These are phyloP conservation scores for Cryptosporidium bovis DNA, from an alignment of 169 alveolate genomes.

Conservation along the genomic window DNA sequence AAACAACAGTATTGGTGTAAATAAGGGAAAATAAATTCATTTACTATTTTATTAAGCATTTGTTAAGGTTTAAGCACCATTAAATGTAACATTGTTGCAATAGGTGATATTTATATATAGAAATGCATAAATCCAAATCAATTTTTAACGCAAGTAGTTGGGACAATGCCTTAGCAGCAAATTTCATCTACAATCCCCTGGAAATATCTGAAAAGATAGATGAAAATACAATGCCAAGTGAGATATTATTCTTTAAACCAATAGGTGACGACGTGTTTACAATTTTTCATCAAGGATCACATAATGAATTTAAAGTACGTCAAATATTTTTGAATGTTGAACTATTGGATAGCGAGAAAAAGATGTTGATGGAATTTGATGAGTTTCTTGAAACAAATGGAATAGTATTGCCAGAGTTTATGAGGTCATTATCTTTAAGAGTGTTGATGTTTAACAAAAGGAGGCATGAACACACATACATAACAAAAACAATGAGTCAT, in stretches of 20 bases:
- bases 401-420: constrained; percentile 71
- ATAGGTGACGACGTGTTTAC: constrained; percentile 66
- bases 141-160: neutral
- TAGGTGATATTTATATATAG: neutral
- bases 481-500: constrained; percentile 75
- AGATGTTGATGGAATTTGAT: constrained; percentile 74
- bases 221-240: constrained; percentile 69
- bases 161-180: constrained; percentile 30
- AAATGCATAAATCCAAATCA: constrained; percentile 18
- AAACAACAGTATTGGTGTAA: no score
- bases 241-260: constrained; percentile 34
- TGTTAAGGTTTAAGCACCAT: no score
- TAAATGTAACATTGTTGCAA: no score
- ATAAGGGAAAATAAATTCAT: no score
- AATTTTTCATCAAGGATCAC: constrained; percentile 55
- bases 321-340: constrained; percentile 79
- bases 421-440: constrained; percentile 78
- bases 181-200: constrained; percentile 22
- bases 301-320: constrained; percentile 68
- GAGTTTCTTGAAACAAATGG: constrained; percentile 13
- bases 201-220: constrained; percentile 18
- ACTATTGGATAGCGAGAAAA: constrained; percentile 75
- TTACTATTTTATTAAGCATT: no score
- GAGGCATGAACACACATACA: constrained; percentile 63
- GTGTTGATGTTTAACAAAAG: constrained; percentile 77